phyloP scores from a whole-genome alignment of 768 basidiomycete genomes.

The Melanogaster broomeanus region DNA sequence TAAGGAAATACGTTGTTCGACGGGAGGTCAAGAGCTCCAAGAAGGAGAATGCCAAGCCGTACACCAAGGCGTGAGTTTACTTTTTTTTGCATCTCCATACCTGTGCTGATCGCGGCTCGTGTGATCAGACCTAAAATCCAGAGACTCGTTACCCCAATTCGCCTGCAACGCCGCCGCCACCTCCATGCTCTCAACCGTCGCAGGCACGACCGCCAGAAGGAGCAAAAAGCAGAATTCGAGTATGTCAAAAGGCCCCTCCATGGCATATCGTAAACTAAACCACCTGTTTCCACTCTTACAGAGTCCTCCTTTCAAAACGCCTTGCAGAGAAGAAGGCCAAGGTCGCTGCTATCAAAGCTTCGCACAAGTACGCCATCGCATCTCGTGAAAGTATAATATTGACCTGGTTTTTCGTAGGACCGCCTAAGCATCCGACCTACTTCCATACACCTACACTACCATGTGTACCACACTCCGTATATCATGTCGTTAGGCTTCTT shows the following conservation, averaged over 20 bases:
- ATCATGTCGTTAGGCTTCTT: constrained; percentile 25
- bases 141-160: constrained; percentile 91
- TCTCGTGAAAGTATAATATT: not conserved
- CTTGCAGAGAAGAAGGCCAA: constrained; percentile 92
- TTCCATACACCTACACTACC: constrained; percentile 3
- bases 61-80: constrained; percentile 88
- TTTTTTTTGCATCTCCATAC: not conserved
- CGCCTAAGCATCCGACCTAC: constrained; percentile 13
- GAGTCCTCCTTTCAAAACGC: constrained; percentile 81
- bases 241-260: constrained; percentile 34
- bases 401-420: constrained; percentile 10
- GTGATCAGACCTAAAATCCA: constrained; percentile 87
- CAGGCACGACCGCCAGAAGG: constrained; percentile 89
- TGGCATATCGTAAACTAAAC: not conserved
- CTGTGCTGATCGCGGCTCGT: constrained; percentile 1
- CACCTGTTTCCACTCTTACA: constrained; percentile 21
- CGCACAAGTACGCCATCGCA: constrained; percentile 58
- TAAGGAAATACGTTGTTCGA: constrained; percentile 94
- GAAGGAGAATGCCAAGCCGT: constrained; percentile 90
- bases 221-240: constrained; percentile 95
- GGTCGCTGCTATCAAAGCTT: constrained; percentile 83
- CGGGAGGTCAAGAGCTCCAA: constrained; percentile 87
- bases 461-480: constrained; percentile 18
- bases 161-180: constrained; percentile 96
- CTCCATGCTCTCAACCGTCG: constrained; percentile 86